phyloP scores from a whole-genome alignment of 345 rosid genomes.

The Eucalyptus rudis region DNA sequence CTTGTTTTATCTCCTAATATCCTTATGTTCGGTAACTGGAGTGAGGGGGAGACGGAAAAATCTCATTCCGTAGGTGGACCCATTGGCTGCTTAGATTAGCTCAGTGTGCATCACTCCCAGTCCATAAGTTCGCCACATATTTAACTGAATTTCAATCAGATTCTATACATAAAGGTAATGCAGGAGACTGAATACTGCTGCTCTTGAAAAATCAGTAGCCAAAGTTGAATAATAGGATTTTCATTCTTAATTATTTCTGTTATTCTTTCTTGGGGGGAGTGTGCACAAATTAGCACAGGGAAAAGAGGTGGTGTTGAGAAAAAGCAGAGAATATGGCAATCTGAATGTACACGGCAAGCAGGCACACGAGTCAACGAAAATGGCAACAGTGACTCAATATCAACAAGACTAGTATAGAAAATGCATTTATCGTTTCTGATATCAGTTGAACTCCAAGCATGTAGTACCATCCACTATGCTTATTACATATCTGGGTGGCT shows the following conservation, averaged over 20 bases:
- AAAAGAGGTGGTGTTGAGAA: not conserved
- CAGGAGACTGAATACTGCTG: not conserved
- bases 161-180: not conserved
- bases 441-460: not conserved
- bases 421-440: not conserved
- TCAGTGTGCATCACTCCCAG: not conserved
- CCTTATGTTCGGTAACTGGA: not conserved
- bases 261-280: not conserved
- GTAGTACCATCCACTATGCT: not conserved
- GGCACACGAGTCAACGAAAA: not conserved
- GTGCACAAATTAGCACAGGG: not conserved
- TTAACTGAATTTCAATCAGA: not conserved
- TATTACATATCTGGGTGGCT: not conserved
- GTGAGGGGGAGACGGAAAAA: not conserved
- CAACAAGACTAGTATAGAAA: not conserved
- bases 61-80: not conserved
- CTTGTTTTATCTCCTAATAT: not conserved
- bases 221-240: not conserved
- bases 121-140: not conserved
- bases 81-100: not conserved
- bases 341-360: not conserved
- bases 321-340: not conserved
- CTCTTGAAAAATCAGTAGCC: not conserved
- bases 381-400: not conserved
- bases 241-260: not conserved